Percentiles rank a stretch among this genome's conserved stretches.
Conservation (phyloP, 2,329 filamentous ascomycete genomes). For the Ascomycota sp. region DNA sequence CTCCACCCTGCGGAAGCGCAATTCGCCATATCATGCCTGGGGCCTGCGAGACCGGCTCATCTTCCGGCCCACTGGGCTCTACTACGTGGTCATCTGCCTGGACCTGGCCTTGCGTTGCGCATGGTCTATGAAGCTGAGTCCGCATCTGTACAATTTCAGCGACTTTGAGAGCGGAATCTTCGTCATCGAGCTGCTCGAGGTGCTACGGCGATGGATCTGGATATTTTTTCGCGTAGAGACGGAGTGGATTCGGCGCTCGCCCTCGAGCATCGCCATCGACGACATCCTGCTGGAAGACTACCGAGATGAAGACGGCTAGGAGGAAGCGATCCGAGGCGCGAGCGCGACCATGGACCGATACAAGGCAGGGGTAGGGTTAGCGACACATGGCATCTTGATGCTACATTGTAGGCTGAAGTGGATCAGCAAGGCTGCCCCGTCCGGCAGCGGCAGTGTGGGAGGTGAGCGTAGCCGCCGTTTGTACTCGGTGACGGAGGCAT, state of each 20-base stretch:
- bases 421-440: not conserved
- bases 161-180: conserved; percentile 84
- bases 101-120: conserved; percentile 74
- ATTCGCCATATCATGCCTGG: conserved; percentile 46
- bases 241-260: conserved; percentile 54
- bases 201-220: conserved; percentile 84
- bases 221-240: conserved; percentile 91
- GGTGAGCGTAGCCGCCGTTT: not conserved
- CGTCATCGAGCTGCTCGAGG: conserved; percentile 67
- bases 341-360: not conserved
- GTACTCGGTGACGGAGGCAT: not conserved
- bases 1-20: conserved; percentile 33
- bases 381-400: not conserved
- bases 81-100: conserved; percentile 61
- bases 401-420: not conserved
- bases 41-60: conserved; percentile 57
- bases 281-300: conserved; percentile 61
- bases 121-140: conserved; percentile 75
- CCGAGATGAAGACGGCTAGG: conserved; percentile 32
- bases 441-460: not conserved
- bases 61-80: conserved; percentile 52
- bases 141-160: conserved; percentile 62
- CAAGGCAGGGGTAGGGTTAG: not conserved
- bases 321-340: not conserved
- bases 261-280: conserved; percentile 33